Evolutionary conservation across 1,284 basidiomycete species (phyloP).

Genomic region (Cryptococcus sp.): DNA sequence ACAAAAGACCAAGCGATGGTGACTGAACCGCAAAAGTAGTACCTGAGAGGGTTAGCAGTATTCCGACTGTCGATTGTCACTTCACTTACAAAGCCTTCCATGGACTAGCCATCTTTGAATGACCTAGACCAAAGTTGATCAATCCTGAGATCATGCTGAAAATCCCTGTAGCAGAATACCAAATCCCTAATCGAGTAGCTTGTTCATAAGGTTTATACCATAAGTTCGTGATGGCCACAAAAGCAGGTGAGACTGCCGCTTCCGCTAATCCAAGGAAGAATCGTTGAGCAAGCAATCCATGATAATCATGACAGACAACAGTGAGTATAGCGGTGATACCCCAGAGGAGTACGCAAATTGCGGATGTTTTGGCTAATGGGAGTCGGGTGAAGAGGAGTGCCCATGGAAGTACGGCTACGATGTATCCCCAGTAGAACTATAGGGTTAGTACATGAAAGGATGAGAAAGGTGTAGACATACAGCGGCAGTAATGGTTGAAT

Average conservation of each 20-base stretch:
- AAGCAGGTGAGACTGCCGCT: slow-evolving; percentile 51
- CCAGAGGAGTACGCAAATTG: slow-evolving; percentile 47
- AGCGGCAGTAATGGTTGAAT: slow-evolving; percentile 43
- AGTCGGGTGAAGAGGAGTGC: slow-evolving; percentile 49
- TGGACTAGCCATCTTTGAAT: slow-evolving; percentile 38
- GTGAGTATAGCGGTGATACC: slow-evolving; percentile 51
- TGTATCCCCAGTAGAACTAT: slow-evolving; percentile 53
- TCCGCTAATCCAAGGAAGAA: slow-evolving; percentile 51
- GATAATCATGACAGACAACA: slow-evolving; percentile 43
- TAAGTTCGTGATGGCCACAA: slow-evolving; percentile 50
- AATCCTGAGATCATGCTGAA: slow-evolving; percentile 48
- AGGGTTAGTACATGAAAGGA: not conserved
- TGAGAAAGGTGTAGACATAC: slow-evolving; percentile 6
- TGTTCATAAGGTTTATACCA: slow-evolving; percentile 53
- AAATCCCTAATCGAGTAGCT: slow-evolving; percentile 45
- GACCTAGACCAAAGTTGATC: slow-evolving; percentile 52
- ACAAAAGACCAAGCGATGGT: slow-evolving; percentile 51
- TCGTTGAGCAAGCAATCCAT: slow-evolving; percentile 51
- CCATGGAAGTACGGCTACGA: slow-evolving; percentile 49
- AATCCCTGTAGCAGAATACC: slow-evolving; percentile 53
- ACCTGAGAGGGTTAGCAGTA: slow-evolving; percentile 15
- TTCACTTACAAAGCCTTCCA: slow-evolving; percentile 51
- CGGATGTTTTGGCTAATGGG: slow-evolving; percentile 44
- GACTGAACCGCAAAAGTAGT: slow-evolving; percentile 51
- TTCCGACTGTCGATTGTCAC: not conserved